Evolutionary conservation across 2,329 filamentous ascomycete genomes (phyloP).

Genomic region (Fusarium torreyae): DNA sequence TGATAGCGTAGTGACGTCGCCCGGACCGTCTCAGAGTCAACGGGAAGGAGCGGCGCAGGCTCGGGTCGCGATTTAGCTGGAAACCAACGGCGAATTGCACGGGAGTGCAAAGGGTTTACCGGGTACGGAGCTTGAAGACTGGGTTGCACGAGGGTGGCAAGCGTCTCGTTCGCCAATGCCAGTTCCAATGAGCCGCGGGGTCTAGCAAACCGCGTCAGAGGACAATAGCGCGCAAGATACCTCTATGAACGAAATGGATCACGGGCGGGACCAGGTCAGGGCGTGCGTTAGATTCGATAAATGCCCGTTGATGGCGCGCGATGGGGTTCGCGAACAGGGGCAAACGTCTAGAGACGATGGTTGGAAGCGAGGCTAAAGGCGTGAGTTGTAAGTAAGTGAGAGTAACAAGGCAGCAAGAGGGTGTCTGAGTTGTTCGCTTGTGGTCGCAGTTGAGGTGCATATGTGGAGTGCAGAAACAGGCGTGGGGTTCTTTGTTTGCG

Average conservation of each 20-base stretch:
- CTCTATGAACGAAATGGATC: slow-evolving; percentile 4
- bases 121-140: slow-evolving; percentile 41
- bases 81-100: slow-evolving; percentile 31
- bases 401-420: slow-evolving; percentile 38
- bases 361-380: slow-evolving; percentile 26
- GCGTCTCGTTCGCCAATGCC: slow-evolving; percentile 51
- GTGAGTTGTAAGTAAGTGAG: slow-evolving; percentile 34
- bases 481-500: slow-evolving; percentile 59
- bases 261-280: slow-evolving; percentile 25
- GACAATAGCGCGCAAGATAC: slow-evolving; percentile 23
- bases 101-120: slow-evolving; percentile 38
- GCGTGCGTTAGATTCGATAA: slow-evolving; percentile 30
- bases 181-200: slow-evolving; percentile 34
- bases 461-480: slow-evolving; percentile 49
- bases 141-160: slow-evolving; percentile 49
- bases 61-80: slow-evolving; percentile 36
- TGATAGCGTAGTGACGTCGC: slow-evolving; percentile 33
- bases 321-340: slow-evolving; percentile 38
- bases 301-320: slow-evolving; percentile 27
- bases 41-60: slow-evolving; percentile 48
- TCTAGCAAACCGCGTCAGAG: slow-evolving; percentile 49
- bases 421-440: slow-evolving; percentile 54
- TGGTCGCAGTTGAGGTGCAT: slow-evolving; percentile 50
- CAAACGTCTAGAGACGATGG: slow-evolving; percentile 22
- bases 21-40: slow-evolving; percentile 40